Evolutionary conservation across 2,329 filamentous ascomycete genomes (phyloP), one percentile per base, ranked within the genome.

Genomic region (Pleomassaria siparia): DNA sequence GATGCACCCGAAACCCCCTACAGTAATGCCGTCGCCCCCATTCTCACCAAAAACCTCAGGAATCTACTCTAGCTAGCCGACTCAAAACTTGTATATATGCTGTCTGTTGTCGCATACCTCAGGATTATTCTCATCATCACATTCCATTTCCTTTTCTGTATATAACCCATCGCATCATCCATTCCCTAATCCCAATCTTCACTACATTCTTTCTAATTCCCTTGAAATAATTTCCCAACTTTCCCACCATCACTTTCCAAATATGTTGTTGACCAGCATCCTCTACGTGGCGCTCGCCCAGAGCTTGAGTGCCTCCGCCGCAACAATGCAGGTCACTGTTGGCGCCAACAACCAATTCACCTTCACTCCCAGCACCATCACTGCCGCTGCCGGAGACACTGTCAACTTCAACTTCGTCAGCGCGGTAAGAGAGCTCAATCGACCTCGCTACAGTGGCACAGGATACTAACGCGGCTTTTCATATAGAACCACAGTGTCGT

Each of bases 291-390:
- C 47, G 42, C 53, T 63, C 32, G 55, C 60, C 40, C 62, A 64
- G 50, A 58, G 54, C 50, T 48, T 59, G 49, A 48, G 53, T 7
- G 59, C 46, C 15, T 62, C 54, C n/a, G 60, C 62, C 32, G 62
- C 60, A 26, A 62, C 58, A 7, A 64, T 63, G 60, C 51, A 54
- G 50, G 62, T 64, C 43, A 63, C 62, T 8, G 62, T 64, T 21
- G 62, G 55, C n/a, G 58, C 60, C 9, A 64, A 64, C 54, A 63
- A 63, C 43, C 58, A 63, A 49, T 64, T 64, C 52, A 53, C 54
- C 13, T 64, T 64, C 35, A 61, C 59, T 10, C 62, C 62, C 16
- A 60, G 62, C 47, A 49, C 55, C 12, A 41, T 64, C 26, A 62
- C 54, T 18, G 61, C 61, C 16, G 57, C 60, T 48, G 57, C 60